phyloP scores from a whole-genome alignment of 331 rosid species.

The Pyracantha coccinea region DNA sequence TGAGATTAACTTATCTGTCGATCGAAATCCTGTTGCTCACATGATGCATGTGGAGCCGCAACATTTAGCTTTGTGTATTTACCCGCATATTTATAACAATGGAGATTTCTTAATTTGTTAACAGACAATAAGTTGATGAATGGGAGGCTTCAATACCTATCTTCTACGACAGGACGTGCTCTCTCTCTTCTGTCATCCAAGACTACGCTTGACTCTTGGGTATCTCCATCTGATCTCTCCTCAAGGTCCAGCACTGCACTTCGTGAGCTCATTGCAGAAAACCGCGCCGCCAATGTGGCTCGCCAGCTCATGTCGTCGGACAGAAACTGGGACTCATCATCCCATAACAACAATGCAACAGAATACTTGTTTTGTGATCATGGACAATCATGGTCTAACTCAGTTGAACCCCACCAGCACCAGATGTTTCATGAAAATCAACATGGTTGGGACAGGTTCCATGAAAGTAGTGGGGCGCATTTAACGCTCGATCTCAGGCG shows the following conservation, averaged over 20 bases:
- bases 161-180: slow-evolving; percentile 61
- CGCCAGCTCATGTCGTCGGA: slow-evolving; percentile 42
- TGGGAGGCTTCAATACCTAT: slow-evolving; percentile 24
- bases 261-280: slow-evolving; percentile 73
- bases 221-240: slow-evolving; percentile 59
- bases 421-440: slow-evolving; percentile 39
- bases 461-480: slow-evolving; percentile 18
- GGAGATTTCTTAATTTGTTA: background rate
- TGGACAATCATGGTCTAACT: slow-evolving; percentile 26
- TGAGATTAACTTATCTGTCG: too few species aligned
- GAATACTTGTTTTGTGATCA: slow-evolving; percentile 24
- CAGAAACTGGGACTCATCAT: slow-evolving; percentile 34
- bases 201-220: slow-evolving; percentile 39
- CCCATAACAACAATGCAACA: slow-evolving; percentile 18
- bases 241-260: slow-evolving; percentile 77
- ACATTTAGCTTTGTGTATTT: too few species aligned
- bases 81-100: too few species aligned
- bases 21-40: background rate
- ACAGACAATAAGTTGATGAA: slow-evolving; percentile 22
- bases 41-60: too few species aligned
- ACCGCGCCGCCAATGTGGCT: slow-evolving; percentile 60
- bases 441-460: slow-evolving; percentile 21
- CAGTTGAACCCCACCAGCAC: slow-evolving; percentile 25
- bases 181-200: slow-evolving; percentile 98
- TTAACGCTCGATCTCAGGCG: slow-evolving; percentile 47